A percentile compares a stretch with the other conserved stretches of the same genome.
Conservation (phyloP, 2,329 filamentous ascomycete species). For the Pseudocercospora vitis region DNA sequence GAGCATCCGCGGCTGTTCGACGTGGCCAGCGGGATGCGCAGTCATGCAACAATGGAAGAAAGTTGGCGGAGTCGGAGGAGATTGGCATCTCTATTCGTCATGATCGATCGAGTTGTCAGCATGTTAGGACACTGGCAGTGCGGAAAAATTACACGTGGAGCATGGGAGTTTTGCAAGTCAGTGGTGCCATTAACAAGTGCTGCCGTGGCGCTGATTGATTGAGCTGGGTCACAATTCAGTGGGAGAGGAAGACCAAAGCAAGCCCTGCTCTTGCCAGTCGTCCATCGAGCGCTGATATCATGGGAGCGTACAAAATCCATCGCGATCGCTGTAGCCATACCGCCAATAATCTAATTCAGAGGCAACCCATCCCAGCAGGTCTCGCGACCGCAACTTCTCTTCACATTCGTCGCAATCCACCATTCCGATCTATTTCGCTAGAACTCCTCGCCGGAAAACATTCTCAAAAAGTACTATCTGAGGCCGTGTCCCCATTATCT, state of each 20-base stretch:
- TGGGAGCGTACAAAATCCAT: slow-evolving; percentile 14
- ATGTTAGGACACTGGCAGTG: neutral
- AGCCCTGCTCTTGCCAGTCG: slow-evolving; percentile 9
- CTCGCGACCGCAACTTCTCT: slow-evolving; percentile 26
- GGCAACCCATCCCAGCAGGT: slow-evolving; percentile 23
- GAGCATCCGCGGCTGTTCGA: slow-evolving; percentile 7
- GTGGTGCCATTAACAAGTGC: neutral
- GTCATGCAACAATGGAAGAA: neutral
- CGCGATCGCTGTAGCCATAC: neutral
- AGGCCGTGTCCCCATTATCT: neutral
- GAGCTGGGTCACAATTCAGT: slow-evolving; percentile 5
- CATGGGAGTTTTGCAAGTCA: no score
- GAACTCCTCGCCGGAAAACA: slow-evolving; percentile 30
- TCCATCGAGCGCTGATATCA: slow-evolving; percentile 21
- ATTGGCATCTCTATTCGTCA: neutral
- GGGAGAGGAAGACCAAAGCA: neutral
- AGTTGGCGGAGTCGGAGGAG: neutral
- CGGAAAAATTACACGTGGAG: no score
- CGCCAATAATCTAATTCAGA: slow-evolving; percentile 19
- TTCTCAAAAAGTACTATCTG: slow-evolving; percentile 1
- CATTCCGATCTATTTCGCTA: slow-evolving; percentile 32
- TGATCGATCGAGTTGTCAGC: neutral
- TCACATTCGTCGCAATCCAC: slow-evolving; percentile 22
- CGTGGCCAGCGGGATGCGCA: neutral
- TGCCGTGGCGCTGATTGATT: neutral